phyloP scores from a whole-genome alignment of 495 filamentous ascomycete genomes.

The Aspergillus leporis region DNA sequence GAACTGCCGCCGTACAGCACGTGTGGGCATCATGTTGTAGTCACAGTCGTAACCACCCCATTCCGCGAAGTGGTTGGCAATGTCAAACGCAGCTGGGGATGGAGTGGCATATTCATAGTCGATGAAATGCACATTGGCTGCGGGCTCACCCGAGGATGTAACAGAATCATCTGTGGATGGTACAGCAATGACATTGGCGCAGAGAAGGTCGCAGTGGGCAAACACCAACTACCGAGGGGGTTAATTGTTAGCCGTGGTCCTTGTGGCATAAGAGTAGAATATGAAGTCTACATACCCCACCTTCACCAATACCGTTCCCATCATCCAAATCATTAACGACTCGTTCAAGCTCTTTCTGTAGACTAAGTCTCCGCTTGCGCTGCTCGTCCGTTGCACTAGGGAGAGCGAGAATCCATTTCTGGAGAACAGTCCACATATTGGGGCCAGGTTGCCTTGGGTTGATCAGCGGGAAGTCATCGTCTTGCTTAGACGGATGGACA shows the following conservation, averaged over 20 bases:
- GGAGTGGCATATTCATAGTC: slow-evolving; percentile 98
- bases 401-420: slow-evolving; percentile 91
- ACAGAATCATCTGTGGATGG: slow-evolving; percentile 42
- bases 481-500: slow-evolving; percentile 27
- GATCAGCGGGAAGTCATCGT: slow-evolving; percentile 50
- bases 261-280: slow-evolving; percentile 5
- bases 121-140: slow-evolving; percentile 77
- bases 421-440: slow-evolving; percentile 90
- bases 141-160: slow-evolving; percentile 26
- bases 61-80: slow-evolving; percentile 99
- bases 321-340: slow-evolving; percentile 70
- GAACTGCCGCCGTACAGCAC: slow-evolving; percentile 75
- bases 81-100: slow-evolving; percentile 94
- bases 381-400: slow-evolving; percentile 70
- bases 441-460: slow-evolving; percentile 65
- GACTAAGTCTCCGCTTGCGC: slow-evolving; percentile 57
- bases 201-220: slow-evolving; percentile 91
- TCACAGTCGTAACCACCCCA: slow-evolving; percentile 98
- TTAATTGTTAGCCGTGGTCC: slow-evolving; percentile 11
- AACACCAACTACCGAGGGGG: slow-evolving; percentile 69
- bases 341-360: slow-evolving; percentile 74
- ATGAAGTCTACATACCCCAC: slow-evolving; percentile 58
- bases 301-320: slow-evolving; percentile 67
- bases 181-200: slow-evolving; percentile 91
- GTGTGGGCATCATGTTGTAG: slow-evolving; percentile 77